These are phyloP conservation scores for Boletus fagicola DNA, from an alignment of 768 basidiomycete genomes.

Conservation along the genomic window DNA sequence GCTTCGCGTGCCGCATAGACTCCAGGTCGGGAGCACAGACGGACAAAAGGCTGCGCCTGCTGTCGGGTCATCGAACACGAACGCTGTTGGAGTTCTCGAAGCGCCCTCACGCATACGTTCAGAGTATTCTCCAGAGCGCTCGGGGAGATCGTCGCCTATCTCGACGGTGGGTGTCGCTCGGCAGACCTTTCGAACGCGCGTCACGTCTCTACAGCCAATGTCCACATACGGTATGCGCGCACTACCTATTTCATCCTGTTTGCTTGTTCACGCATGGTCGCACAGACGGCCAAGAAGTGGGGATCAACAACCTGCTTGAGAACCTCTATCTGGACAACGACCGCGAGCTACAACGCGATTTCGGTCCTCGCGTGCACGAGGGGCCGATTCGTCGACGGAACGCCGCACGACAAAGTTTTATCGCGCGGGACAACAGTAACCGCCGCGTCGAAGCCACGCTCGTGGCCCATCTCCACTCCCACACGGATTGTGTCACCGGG, in stretches of 20 bases:
- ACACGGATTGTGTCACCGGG: constrained; percentile 74
- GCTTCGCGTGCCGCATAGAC: constrained; percentile 53
- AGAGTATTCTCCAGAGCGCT: constrained; percentile 67
- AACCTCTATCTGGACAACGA: constrained; percentile 85
- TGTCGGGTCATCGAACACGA: constrained; percentile 80
- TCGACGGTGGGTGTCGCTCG: constrained; percentile 58
- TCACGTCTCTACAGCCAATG: constrained; percentile 56
- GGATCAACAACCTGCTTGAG: constrained; percentile 85
- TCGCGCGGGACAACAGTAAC: constrained; percentile 57
- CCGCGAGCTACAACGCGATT: constrained; percentile 83
- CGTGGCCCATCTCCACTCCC: constrained; percentile 81
- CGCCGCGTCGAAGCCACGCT: constrained; percentile 74
- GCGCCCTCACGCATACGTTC: constrained; percentile 64
- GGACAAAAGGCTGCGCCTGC: constrained; percentile 88
- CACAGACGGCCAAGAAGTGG: constrained; percentile 85
- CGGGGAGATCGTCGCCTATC: constrained; percentile 76
- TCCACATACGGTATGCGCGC: constrained; percentile 63
- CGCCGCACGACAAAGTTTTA: constrained; percentile 64
- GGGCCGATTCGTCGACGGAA: constrained; percentile 79
- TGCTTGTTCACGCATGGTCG: background rate
- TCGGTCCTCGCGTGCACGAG: constrained; percentile 84
- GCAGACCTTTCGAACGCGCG: constrained; percentile 45
- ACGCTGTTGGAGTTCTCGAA: constrained; percentile 80
- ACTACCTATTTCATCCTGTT: background rate
- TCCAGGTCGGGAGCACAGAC: constrained; percentile 72